phyloP scores from a whole-genome alignment of 257 asterid genomes.

The Oldenlandia corymbosa region DNA sequence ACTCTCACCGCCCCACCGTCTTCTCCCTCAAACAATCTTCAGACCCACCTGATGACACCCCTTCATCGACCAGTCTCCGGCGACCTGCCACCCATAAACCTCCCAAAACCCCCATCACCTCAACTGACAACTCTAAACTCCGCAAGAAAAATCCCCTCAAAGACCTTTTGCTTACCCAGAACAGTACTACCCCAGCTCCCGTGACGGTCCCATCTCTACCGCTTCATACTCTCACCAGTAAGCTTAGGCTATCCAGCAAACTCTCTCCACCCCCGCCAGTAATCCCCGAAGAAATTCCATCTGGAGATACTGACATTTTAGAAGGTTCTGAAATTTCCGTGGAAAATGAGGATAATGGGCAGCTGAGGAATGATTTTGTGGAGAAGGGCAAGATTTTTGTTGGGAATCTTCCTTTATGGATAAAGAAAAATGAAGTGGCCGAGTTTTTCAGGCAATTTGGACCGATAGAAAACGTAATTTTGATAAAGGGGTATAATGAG shows the following conservation, averaged over 20 bases:
- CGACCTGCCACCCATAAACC: constrained; percentile 61
- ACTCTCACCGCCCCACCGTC: constrained; percentile 12
- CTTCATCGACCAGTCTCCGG: constrained; percentile 23
- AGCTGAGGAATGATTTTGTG: constrained; percentile 37
- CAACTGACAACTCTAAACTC: constrained; percentile 27
- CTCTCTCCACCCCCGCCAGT: constrained; percentile 39
- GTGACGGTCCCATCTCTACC: constrained; percentile 21
- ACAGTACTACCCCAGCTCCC: constrained; percentile 14
- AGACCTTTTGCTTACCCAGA: constrained; percentile 32
- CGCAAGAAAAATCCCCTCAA: constrained; percentile 53
- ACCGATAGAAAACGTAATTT: constrained; percentile 67
- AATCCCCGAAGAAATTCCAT: constrained; percentile 12
- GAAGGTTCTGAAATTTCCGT: constrained; percentile 17
- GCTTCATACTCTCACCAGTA: constrained; percentile 43
- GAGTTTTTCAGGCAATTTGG: constrained; percentile 98
- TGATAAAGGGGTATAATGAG: constrained; percentile 77
- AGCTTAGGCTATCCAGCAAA: constrained; percentile 82
- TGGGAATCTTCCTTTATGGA: constrained; percentile 87
- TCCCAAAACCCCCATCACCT: constrained; percentile 32
- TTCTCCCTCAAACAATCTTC: constrained; percentile 13
- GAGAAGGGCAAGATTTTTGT: constrained; percentile 86
- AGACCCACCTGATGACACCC: constrained; percentile 12
- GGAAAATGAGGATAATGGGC: constrained; percentile 29
- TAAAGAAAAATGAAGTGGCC: constrained; percentile 62
- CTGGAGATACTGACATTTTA: constrained; percentile 19